phyloP scores from a whole-genome alignment of 1,284 basidiomycete genomes.

The Fistulina hepatica region DNA sequence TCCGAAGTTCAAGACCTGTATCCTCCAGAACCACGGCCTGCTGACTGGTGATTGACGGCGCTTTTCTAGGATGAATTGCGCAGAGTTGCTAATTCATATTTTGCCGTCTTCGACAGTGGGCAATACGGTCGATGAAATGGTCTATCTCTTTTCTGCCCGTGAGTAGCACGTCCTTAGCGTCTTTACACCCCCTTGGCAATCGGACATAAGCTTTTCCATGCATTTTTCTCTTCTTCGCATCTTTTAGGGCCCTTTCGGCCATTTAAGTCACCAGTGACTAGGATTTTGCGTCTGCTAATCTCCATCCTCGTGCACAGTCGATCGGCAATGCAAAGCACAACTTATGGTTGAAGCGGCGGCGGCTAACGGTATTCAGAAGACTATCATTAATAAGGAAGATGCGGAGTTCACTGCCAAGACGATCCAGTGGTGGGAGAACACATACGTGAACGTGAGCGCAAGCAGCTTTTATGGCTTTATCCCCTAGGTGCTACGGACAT shows the following conservation, averaged over 20 bases:
- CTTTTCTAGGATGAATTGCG: not conserved
- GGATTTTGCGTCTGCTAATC: too few species aligned
- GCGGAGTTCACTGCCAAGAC: constrained; percentile 18
- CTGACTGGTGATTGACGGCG: not conserved
- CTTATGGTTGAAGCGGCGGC: constrained; percentile 34
- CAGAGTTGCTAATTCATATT: not conserved
- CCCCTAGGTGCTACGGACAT: not conserved
- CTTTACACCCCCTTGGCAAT: too few species aligned
- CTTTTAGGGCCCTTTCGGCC: too few species aligned
- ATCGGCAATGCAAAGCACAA: constrained; percentile 31
- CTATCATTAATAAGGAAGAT: constrained; percentile 20
- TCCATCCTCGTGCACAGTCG: too few species aligned
- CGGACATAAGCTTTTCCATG: too few species aligned
- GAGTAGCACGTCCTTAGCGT: too few species aligned
- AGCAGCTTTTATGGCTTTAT: not conserved
- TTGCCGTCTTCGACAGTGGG: constrained; percentile 12
- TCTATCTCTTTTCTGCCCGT: constrained; percentile 15
- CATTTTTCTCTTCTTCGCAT: too few species aligned
- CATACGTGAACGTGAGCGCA: constrained; percentile 17
- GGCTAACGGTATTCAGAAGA: constrained; percentile 21
- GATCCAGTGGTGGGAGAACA: constrained; percentile 16
- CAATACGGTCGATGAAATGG: constrained; percentile 18
- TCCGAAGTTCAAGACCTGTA: constrained; percentile 18
- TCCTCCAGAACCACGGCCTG: constrained; percentile 2
- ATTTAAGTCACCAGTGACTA: too few species aligned